Evolutionary conservation across 2,329 filamentous ascomycete genomes (phyloP).

Genomic region (Scedosporium minutisporum): DNA sequence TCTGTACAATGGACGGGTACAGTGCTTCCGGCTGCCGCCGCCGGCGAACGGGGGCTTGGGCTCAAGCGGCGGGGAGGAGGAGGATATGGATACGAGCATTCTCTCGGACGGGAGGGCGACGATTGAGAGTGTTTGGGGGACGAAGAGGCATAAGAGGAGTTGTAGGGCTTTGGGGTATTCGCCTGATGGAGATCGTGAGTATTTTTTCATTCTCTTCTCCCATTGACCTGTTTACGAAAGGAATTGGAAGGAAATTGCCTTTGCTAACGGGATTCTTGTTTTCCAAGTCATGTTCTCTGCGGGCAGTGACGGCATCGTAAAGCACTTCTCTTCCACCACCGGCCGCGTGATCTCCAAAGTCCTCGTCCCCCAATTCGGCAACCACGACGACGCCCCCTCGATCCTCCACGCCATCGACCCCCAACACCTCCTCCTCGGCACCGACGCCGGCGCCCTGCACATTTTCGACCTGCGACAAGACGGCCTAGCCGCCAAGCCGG

Average conservation of each 20-base stretch:
- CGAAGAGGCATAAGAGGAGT: slow-evolving; percentile 85
- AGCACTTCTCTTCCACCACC: slow-evolving; percentile 46
- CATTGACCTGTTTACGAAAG: background rate
- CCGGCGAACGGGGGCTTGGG: background rate
- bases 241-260: background rate
- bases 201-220: slow-evolving; percentile 5
- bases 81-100: slow-evolving; percentile 37
- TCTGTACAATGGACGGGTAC: slow-evolving; percentile 73
- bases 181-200: slow-evolving; percentile 62
- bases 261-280: background rate
- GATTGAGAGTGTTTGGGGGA: slow-evolving; percentile 79
- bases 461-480: slow-evolving; percentile 69
- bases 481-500: slow-evolving; percentile 51
- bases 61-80: slow-evolving; percentile 37
- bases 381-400: slow-evolving; percentile 60
- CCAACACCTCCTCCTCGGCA: slow-evolving; percentile 78
- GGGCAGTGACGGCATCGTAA: slow-evolving; percentile 49
- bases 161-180: slow-evolving; percentile 75
- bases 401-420: slow-evolving; percentile 77
- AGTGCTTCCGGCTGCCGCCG: slow-evolving; percentile 65
- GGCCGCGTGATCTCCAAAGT: slow-evolving; percentile 74
- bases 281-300: slow-evolving; percentile 49
- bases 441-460: slow-evolving; percentile 82
- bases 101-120: slow-evolving; percentile 57
- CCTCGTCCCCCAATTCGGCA: slow-evolving; percentile 52